These are phyloP conservation scores for Candida methanosorbosa DNA, from an alignment of 805 yeast genomes.

Conservation along the genomic window DNA sequence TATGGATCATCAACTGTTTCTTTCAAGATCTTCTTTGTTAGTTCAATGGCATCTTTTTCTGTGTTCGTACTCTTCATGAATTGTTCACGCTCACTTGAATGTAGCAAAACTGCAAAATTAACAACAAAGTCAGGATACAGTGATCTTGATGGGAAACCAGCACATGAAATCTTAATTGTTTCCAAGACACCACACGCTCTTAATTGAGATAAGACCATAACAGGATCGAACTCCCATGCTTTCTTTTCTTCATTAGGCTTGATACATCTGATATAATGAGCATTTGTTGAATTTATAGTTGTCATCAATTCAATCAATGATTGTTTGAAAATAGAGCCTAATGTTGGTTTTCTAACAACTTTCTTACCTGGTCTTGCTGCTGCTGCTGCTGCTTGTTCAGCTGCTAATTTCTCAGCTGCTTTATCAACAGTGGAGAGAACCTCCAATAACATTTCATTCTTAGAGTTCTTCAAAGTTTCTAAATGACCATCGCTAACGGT, in stretches of 20 bases:
- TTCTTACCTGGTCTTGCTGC: conserved; percentile 26
- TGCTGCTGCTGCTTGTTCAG: conserved; percentile 24
- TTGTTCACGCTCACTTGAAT: conserved; percentile 59
- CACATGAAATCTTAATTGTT: conserved; percentile 93
- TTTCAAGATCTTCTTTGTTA: conserved; percentile 61
- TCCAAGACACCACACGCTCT: conserved; percentile 99
- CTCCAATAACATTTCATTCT: conserved; percentile 55
- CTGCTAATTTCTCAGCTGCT: conserved; percentile 35
- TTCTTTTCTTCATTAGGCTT: conserved; percentile 91
- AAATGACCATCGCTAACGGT: conserved; percentile 94
- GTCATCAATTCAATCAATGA: conserved; percentile 89
- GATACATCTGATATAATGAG: conserved; percentile 93
- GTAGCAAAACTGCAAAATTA: conserved; percentile 76
- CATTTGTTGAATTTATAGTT: conserved; percentile 91
- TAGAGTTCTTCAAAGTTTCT: conserved; percentile 67
- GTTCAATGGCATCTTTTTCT: conserved; percentile 47
- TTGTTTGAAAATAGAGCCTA: conserved; percentile 89
- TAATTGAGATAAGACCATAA: conserved; percentile 90
- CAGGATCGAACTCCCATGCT: conserved; percentile 93
- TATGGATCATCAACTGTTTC: conserved; percentile 54
- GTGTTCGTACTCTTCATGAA: conserved; percentile 45
- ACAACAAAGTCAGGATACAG: conserved; percentile 88
- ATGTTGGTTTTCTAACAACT: conserved; percentile 70
- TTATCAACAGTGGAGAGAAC: conserved; percentile 60
- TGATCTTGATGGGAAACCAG: conserved; percentile 97